Evolutionary conservation across 768 basidiomycete species (phyloP).

Genomic region (Sarcomyxa edulis): DNA sequence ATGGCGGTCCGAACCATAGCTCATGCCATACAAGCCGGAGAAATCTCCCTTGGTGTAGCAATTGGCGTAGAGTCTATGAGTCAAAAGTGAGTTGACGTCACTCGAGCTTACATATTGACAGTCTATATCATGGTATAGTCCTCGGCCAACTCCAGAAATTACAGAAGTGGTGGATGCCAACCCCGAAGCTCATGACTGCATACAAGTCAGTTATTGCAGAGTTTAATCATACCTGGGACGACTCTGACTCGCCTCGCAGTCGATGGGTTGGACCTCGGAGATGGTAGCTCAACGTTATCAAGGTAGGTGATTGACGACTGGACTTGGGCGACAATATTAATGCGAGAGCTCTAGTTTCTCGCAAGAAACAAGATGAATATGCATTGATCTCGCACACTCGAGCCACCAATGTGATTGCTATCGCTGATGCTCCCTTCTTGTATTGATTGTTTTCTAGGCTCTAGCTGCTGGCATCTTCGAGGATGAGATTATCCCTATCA

Average conservation of each 20-base stretch:
- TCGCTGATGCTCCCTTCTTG: not conserved
- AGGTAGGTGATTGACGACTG: too few relatives aligned
- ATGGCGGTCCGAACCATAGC: constrained; percentile 92
- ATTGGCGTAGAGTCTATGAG: constrained; percentile 83
- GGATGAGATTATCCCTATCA: constrained; percentile 86
- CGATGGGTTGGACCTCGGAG: constrained; percentile 96
- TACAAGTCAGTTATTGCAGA: constrained; percentile 42
- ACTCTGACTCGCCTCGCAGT: constrained; percentile 31
- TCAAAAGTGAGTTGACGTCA: constrained; percentile 52
- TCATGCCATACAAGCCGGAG: constrained; percentile 77
- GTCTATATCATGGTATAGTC: constrained; percentile 30
- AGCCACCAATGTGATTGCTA: constrained; percentile 49
- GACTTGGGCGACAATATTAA: too few relatives aligned
- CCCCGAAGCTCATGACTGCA: constrained; percentile 68
- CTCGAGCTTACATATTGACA: constrained; percentile 4
- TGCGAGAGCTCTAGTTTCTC: too few relatives aligned
- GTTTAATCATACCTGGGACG: not conserved
- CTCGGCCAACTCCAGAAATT: constrained; percentile 71
- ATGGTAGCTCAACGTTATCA: constrained; percentile 80
- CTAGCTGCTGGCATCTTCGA: constrained; percentile 67
- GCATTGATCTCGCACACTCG: constrained; percentile 85
- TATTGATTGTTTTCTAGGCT: constrained; percentile 35
- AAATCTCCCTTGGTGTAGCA: constrained; percentile 84
- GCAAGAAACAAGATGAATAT: constrained; percentile 84
- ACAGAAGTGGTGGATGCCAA: constrained; percentile 51